phyloP scores from a whole-genome alignment of 352 stramenopile genomes.

The Pythium pyrilobum region DNA sequence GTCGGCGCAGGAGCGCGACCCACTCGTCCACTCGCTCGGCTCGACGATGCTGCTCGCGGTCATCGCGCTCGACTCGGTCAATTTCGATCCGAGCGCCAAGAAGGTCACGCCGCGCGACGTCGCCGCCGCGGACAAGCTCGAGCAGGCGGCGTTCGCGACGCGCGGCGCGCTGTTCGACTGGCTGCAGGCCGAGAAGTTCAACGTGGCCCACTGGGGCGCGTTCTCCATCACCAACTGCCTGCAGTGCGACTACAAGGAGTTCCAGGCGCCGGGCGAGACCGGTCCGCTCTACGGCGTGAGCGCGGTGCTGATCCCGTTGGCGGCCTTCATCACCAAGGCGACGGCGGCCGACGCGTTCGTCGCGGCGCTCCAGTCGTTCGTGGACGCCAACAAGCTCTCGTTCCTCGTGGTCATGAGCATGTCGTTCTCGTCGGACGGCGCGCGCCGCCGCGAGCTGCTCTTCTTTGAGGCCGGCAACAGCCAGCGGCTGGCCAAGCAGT shows the following conservation, averaged over 20 bases:
- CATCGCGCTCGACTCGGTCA: slow-evolving; percentile 75
- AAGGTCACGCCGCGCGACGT: slow-evolving; percentile 71
- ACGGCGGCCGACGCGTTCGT: slow-evolving; percentile 22
- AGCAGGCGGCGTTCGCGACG: slow-evolving; percentile 35
- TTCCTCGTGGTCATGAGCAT: slow-evolving; percentile 77
- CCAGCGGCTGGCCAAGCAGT: slow-evolving; percentile 22
- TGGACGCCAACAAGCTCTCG: slow-evolving; percentile 35
- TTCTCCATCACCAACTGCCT: slow-evolving; percentile 69
- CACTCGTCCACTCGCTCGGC: slow-evolving; percentile 28
- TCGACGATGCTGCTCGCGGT: slow-evolving; percentile 73
- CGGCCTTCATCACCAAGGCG: slow-evolving; percentile 43
- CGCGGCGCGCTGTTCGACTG: slow-evolving; percentile 52
- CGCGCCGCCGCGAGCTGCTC: slow-evolving; percentile 51
- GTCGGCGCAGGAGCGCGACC: background rate
- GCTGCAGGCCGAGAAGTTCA: slow-evolving; percentile 69
- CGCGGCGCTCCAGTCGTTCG: slow-evolving; percentile 30
- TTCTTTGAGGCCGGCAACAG: slow-evolving; percentile 37
- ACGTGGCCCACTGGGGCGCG: slow-evolving; percentile 43
- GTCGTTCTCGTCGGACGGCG: slow-evolving; percentile 33
- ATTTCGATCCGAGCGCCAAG: slow-evolving; percentile 66
- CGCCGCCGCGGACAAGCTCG: slow-evolving; percentile 30
- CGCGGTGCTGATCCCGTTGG: slow-evolving; percentile 52
- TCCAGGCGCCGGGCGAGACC: slow-evolving; percentile 22
- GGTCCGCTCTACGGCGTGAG: slow-evolving; percentile 44
- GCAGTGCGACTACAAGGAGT: slow-evolving; percentile 80